phyloP scores from a whole-genome alignment of 2,329 filamentous ascomycete species.

The Periglandula ipomoeae region DNA sequence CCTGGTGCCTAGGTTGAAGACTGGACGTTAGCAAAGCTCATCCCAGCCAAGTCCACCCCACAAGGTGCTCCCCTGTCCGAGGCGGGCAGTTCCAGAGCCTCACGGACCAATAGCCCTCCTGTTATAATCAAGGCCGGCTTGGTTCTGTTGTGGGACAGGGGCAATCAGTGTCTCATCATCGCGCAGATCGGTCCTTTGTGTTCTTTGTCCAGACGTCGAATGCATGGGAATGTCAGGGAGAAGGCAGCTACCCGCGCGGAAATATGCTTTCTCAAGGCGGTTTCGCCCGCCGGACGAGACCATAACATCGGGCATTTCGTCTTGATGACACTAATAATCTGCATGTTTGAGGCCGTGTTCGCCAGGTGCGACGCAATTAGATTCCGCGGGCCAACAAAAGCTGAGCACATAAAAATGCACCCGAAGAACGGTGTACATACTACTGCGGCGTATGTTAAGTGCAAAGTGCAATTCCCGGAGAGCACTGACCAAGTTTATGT shows the following conservation, averaged over 20 bases:
- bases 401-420: too few species aligned
- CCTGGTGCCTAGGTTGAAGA: too few species aligned
- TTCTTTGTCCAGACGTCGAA: conserved; percentile 4
- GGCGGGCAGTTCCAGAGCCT: background rate
- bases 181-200: conserved; percentile 1
- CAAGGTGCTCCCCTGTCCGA: background rate
- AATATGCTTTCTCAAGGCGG: background rate
- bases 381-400: too few species aligned
- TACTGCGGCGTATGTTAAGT: too few species aligned
- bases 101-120: background rate
- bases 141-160: conserved; percentile 4
- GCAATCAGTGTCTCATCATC: conserved; percentile 5
- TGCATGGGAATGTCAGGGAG: background rate
- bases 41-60: too few species aligned
- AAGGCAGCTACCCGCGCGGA: background rate
- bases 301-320: background rate
- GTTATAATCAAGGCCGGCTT: background rate
- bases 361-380: too few species aligned
- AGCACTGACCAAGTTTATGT: too few species aligned
- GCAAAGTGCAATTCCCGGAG: too few species aligned
- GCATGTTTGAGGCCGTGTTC: too few species aligned
- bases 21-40: background rate
- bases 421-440: too few species aligned
- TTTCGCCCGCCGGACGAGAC: background rate
- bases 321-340: background rate